Conservation (phyloP, 805 yeast genomes). For the Yamadazyma phyllophila region DNA sequence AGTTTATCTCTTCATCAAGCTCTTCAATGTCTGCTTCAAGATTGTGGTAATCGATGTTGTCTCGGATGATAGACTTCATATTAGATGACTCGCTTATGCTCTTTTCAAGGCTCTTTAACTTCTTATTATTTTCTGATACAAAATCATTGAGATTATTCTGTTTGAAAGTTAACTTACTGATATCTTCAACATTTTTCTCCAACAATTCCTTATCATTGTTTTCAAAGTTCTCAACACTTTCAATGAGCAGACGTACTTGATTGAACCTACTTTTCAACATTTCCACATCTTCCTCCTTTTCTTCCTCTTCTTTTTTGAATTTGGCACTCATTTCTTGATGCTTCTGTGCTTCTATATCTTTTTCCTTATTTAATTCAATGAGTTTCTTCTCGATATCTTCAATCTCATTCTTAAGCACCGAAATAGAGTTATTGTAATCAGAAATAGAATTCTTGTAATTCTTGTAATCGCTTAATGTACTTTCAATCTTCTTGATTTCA, state of each 20-base stretch:
- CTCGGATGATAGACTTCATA: constrained; percentile 60
- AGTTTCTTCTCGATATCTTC: constrained; percentile 14
- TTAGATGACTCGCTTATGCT: constrained; percentile 55
- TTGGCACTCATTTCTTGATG: constrained; percentile 8
- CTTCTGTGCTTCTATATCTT: constrained; percentile 10
- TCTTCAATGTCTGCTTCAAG: constrained; percentile 37
- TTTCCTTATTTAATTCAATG: constrained; percentile 6
- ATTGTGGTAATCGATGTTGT: constrained; percentile 59
- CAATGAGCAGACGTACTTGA: constrained; percentile 8
- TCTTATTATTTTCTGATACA: constrained; percentile 17
- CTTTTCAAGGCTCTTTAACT: constrained; percentile 32
- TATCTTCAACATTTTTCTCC: constrained; percentile 18
- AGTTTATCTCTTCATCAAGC: constrained; percentile 38
- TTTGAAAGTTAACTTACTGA: constrained; percentile 22
- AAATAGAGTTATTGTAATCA: constrained; percentile 19
- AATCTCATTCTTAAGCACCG: constrained; percentile 27
- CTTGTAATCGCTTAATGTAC: constrained; percentile 43
- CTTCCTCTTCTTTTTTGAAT: constrained; percentile 9
- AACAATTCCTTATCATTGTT: constrained; percentile 19
- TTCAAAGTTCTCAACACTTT: constrained; percentile 20
- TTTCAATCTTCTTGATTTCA: constrained; percentile 52
- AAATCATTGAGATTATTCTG: constrained; percentile 14
- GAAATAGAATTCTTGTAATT: constrained; percentile 7
- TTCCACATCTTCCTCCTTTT: constrained; percentile 8
- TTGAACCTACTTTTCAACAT: constrained; percentile 3